Conservation (phyloP, 1,284 basidiomycete species). For the Pascua guehoae region DNA sequence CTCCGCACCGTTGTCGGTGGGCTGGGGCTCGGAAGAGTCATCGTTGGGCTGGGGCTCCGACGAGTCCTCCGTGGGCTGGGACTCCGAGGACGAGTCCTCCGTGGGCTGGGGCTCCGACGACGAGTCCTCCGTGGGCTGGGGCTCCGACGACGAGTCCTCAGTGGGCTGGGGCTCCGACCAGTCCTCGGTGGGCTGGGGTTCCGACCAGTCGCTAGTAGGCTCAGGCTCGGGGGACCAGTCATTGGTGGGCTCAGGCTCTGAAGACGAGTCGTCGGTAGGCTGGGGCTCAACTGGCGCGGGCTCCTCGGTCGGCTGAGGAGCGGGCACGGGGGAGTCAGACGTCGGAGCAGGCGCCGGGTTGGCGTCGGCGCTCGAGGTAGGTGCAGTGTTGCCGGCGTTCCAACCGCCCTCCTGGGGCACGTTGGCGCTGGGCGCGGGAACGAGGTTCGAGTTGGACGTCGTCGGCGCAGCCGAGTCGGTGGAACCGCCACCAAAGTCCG, state of each 20-base stretch:
- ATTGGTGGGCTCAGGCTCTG: background rate
- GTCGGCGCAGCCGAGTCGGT: conserved; percentile 4
- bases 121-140: background rate
- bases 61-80: background rate
- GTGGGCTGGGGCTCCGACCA: conserved; percentile 1
- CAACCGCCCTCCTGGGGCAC: background rate
- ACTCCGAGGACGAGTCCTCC: background rate
- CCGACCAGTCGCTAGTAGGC: background rate
- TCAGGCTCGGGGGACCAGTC: background rate
- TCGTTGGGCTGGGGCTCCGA: conserved; percentile 2
- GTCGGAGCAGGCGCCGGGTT: background rate
- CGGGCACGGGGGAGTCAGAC: background rate
- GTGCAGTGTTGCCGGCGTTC: too few species aligned
- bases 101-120: background rate
- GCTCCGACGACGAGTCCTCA: background rate
- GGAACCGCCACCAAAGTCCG: conserved; percentile 8
- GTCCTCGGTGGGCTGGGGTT: background rate
- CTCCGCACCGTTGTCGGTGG: background rate
- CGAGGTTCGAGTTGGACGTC: conserved; percentile 24
- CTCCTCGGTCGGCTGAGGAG: conserved; percentile 9
- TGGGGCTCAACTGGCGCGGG: background rate
- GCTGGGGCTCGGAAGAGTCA: background rate
- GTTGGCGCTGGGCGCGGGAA: conserved; percentile 27
- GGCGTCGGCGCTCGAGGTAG: background rate
- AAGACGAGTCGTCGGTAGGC: background rate